Base-by-base conservation (phyloP, 2,329 filamentous ascomycete species). In the Albifimbria verrucaria region DNA sequence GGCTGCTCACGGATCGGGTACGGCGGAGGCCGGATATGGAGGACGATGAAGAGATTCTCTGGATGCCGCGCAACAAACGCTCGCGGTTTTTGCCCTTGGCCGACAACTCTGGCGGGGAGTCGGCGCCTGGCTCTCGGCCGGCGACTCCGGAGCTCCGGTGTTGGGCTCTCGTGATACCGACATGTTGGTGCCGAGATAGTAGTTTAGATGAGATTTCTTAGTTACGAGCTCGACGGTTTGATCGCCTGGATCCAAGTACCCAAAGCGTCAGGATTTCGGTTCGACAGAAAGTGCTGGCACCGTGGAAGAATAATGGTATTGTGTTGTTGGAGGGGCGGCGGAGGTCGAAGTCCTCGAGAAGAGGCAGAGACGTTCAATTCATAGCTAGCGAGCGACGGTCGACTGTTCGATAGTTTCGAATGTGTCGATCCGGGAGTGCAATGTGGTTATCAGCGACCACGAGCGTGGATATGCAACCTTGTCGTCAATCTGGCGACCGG, bases 11-110 rank as follows among this genome's bases (percentile, higher is more conserved):
- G 7, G 90, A 87, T 52, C 85, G 80, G 23, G 83, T 75, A 54
- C 88, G 82, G 52, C 84, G 80, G 51, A 85, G 70, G 53, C 82
- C 81, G 41, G 81, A 77, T 49, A 96, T 73, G 17, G 88, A 89
- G 1, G 89, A 86, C 7, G 87, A 90, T 0, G 91, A 96, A 11
- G 89, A 87, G 64, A 95, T 93, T 53, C 90, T 86, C 57, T 93
- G 87, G 48, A 96, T 79, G 26, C 86, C 84, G 57, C 86, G 85
- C 18, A 95, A 75, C 28, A 96, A 71, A 54, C 86, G 83, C 62
- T 86, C 83, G 46, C 88, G 83, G 50, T 84, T 81, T 67, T 86
- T 91, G 52, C 82, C 76, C 70, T 87, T 90, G 23, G 58, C 45
- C 47, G 64, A 59, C 51, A 62, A 54, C 26, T 68, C 66, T 58